These are phyloP conservation scores for Tausonia pullulans DNA, from an alignment of 1,284 basidiomycete genomes.

Conservation along the genomic window DNA sequence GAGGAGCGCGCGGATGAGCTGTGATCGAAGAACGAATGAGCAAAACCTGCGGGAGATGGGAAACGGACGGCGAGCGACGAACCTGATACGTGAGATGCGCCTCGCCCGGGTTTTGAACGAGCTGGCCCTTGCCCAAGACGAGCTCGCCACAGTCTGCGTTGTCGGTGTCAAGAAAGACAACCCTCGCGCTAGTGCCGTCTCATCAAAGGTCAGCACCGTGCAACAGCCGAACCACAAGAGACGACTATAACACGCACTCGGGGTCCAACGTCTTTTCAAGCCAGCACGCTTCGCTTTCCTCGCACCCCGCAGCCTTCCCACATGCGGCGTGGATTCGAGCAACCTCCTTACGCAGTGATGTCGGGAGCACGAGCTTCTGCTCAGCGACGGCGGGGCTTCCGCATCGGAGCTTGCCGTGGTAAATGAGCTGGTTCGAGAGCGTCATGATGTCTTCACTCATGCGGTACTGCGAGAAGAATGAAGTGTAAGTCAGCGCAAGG, in stretches of 20 bases:
- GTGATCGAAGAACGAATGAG: constrained; percentile 33
- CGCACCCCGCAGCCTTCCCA: constrained; percentile 23
- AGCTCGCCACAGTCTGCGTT: constrained; percentile 55
- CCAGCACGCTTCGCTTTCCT: constrained; percentile 45
- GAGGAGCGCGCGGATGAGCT: constrained; percentile 56
- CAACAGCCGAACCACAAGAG: too few species aligned
- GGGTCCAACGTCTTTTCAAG: constrained; percentile 53
- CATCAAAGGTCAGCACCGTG: neutral
- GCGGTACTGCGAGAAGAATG: constrained; percentile 55
- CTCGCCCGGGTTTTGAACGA: constrained; percentile 80
- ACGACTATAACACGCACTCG: constrained; percentile 37
- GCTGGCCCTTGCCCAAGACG: constrained; percentile 59
- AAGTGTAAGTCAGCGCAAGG: neutral
- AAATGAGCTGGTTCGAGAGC: constrained; percentile 82
- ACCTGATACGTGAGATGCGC: constrained; percentile 43
- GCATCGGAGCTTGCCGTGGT: constrained; percentile 63
- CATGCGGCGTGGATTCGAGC: neutral
- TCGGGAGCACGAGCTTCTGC: constrained; percentile 47
- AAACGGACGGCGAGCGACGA: constrained; percentile 9
- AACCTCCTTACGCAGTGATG: constrained; percentile 23
- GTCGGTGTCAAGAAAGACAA: constrained; percentile 90
- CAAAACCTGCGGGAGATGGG: constrained; percentile 11
- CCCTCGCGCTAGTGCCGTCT: constrained; percentile 50
- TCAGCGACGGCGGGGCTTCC: constrained; percentile 61
- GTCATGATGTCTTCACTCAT: constrained; percentile 97